Percentiles rank a stretch among this genome's conserved stretches.
These are phyloP conservation scores for Actinomortierella wolfii DNA, from an alignment of 371 early-diverging fungal species.

Conservation along the genomic window DNA sequence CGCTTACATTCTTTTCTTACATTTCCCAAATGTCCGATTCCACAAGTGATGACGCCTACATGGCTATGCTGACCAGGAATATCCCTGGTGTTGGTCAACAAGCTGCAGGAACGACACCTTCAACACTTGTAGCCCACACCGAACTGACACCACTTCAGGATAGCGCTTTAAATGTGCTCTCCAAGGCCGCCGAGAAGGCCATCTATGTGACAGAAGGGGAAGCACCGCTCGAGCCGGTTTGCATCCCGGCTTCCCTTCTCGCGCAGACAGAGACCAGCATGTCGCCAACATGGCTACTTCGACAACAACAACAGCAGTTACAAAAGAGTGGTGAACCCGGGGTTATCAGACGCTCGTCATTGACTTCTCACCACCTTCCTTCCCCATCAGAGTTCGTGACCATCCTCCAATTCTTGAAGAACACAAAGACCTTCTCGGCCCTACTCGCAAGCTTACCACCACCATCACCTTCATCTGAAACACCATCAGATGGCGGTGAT, in stretches of 20 bases:
- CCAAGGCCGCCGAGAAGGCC: constrained; percentile 15
- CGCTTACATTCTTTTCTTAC: not conserved
- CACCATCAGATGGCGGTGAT: not conserved
- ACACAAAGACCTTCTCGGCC: not conserved
- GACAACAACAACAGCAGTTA: not conserved
- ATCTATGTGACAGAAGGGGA: constrained; percentile 37
- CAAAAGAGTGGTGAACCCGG: not conserved
- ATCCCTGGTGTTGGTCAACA: constrained; percentile 36
- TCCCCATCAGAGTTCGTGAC: constrained; percentile 10
- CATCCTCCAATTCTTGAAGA: constrained; percentile 7
- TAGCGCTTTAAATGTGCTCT: constrained; percentile 13
- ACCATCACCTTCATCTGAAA: not conserved
- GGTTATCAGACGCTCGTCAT: not conserved
- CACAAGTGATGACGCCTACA: constrained; percentile 23
- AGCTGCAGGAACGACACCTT: not conserved
- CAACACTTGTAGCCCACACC: not conserved
- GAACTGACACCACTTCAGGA: constrained; percentile 4
- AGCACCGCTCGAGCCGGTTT: constrained; percentile 25
- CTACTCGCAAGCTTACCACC: too few relatives aligned
- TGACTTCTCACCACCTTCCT: constrained; percentile 7
- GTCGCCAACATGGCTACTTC: constrained; percentile 1
- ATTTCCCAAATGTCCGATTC: not conserved
- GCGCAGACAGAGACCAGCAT: not conserved
- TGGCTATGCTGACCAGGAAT: constrained; percentile 31
- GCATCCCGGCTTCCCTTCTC: constrained; percentile 9